A percentile compares a stretch with the other conserved stretches of the same genome.
Evolutionary conservation across 2,329 filamentous ascomycete species (phyloP).

Genomic region (Claviceps sp.): DNA sequence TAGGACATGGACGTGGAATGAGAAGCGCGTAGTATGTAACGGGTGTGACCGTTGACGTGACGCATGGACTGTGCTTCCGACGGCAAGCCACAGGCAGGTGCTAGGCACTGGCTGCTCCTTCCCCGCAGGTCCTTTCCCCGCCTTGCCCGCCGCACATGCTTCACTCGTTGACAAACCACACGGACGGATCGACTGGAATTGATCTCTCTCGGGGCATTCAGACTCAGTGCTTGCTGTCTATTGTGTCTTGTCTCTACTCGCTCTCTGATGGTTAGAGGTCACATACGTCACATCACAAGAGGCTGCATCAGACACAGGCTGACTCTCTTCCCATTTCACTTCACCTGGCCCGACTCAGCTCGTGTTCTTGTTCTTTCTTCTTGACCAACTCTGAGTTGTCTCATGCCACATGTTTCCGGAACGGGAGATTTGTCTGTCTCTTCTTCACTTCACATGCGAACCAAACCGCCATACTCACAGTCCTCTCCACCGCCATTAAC

Average conservation of each 20-base stretch:
- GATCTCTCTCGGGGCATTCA: not conserved
- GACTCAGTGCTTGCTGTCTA: not conserved
- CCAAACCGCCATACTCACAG: too few relatives aligned
- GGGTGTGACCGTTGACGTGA: too few relatives aligned
- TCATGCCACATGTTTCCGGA: not conserved
- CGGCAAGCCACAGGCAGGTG: not conserved
- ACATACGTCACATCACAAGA: not conserved
- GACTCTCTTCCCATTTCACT: not conserved
- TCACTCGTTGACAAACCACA: not conserved
- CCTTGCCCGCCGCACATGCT: not conserved
- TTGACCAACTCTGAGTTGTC: not conserved
- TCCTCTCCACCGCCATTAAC: not conserved
- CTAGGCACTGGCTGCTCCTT: not conserved
- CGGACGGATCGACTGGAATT: not conserved
- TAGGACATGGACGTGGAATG: too few relatives aligned
- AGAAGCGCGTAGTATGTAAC: too few relatives aligned
- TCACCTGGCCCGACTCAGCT: not conserved
- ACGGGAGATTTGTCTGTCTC: not conserved
- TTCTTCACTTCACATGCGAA: not conserved
- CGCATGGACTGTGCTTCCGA: too few relatives aligned
- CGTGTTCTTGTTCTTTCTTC: not conserved
- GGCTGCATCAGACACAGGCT: not conserved
- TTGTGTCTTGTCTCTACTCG: not conserved
- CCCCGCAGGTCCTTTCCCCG: not conserved
- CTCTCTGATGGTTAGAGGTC: not conserved